Evolutionary conservation across 768 basidiomycete species (phyloP).

Genomic region (Mrakia frigida): DNA sequence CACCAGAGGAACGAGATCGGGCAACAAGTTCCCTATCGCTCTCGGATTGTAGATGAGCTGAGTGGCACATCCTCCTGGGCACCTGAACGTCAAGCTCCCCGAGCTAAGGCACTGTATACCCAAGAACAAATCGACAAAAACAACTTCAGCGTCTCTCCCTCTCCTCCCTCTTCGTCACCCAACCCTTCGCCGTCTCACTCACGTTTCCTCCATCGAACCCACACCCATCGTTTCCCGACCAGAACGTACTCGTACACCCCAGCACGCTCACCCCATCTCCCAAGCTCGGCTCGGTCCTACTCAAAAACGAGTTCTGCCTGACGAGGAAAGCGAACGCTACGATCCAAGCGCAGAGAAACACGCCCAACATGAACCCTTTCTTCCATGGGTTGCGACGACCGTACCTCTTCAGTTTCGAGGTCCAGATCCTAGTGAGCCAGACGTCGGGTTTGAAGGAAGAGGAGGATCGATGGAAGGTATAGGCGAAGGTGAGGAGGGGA

Average conservation of each 20-base stretch:
- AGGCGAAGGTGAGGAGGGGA: constrained; percentile 3
- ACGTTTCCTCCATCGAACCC: constrained; percentile 59
- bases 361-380: background rate
- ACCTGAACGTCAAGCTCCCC: constrained; percentile 65
- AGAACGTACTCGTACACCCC: constrained; percentile 65
- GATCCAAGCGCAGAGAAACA: constrained; percentile 50
- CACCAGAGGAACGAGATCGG: constrained; percentile 65
- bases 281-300: constrained; percentile 52
- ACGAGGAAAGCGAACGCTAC: constrained; percentile 67
- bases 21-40: constrained; percentile 61
- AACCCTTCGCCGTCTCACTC: background rate
- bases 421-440: background rate
- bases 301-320: constrained; percentile 66
- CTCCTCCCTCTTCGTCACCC: background rate
- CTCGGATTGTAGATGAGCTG: constrained; percentile 42
- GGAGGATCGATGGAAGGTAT: background rate
- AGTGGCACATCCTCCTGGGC: constrained; percentile 64
- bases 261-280: constrained; percentile 46
- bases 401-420: background rate
- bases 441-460: background rate
- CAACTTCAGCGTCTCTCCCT: background rate
- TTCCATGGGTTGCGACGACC: background rate
- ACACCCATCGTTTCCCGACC: constrained; percentile 64
- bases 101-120: constrained; percentile 56
- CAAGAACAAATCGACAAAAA: background rate